phyloP scores from a whole-genome alignment of 352 stramenopile genomes.

The Pythium periplocum region DNA sequence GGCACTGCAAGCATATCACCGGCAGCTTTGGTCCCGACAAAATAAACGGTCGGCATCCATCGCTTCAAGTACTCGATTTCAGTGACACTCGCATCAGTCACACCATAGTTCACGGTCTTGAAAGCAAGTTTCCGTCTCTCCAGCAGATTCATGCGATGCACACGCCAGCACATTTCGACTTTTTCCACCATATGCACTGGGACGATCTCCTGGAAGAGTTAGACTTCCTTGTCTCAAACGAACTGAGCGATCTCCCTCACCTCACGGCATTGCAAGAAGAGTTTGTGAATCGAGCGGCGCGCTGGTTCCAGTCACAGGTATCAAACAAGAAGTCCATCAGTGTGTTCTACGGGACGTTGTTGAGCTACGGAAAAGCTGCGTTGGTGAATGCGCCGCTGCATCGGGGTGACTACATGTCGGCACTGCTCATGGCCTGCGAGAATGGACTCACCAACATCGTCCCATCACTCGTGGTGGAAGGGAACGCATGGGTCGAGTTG shows the following conservation, averaged over 20 bases:
- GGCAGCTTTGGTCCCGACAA: conserved; percentile 36
- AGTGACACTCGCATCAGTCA: conserved; percentile 56
- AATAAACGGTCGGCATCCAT: conserved; percentile 57
- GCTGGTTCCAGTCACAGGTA: conserved; percentile 10
- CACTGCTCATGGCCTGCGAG: conserved; percentile 58
- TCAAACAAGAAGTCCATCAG: background rate
- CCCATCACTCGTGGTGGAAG: conserved; percentile 27
- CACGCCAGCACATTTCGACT: conserved; percentile 63
- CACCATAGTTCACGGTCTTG: conserved; percentile 39
- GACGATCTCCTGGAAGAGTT: conserved; percentile 44
- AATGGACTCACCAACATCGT: conserved; percentile 46
- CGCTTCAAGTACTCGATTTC: conserved; percentile 47
- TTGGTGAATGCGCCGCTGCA: conserved; percentile 62
- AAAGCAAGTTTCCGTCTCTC: conserved; percentile 61
- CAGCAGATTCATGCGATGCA: conserved; percentile 50
- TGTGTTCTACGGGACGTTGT: conserved; percentile 48
- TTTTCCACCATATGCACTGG: conserved; percentile 41
- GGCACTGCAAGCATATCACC: conserved; percentile 73
- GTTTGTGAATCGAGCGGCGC: conserved; percentile 17
- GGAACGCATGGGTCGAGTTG: conserved; percentile 37
- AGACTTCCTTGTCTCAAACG: conserved; percentile 46
- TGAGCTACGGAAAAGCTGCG: conserved; percentile 22
- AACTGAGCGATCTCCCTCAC: conserved; percentile 57
- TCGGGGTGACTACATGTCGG: conserved; percentile 29
- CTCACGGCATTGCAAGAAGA: conserved; percentile 46